Base-by-base conservation (phyloP, 495 filamentous ascomycete genomes). In the Podospora didyma region DNA sequence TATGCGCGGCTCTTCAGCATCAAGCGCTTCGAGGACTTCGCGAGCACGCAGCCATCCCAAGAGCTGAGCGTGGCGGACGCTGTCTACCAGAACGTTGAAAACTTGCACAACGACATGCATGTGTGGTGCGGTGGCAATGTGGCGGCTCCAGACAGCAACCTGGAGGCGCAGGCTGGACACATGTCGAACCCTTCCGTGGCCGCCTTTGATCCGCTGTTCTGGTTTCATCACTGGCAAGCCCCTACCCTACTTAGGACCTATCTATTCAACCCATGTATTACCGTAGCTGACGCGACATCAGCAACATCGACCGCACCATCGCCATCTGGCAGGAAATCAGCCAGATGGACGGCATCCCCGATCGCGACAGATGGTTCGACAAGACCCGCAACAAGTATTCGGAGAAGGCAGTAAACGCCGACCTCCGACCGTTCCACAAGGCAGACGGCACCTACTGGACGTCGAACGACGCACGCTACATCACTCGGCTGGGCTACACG, bases 291-390 rank as follows among this genome's bases (percentile, higher is more conserved):
- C 34, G 34, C 7, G 14, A 10, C n/a, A n/a, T n/a, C n/a, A 50
- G 47, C 47, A 50, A 50, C 26, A 34, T 50, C 11, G 47, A 50
- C 26, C 47, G 47, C 24, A 50, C 26, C 23, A 34, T 50, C 24
- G 47, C 47, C 47, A 50, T 50, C 47, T 50, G 47, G 47, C 23
- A 50, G 24, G 47, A 14, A 10, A 10, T 50, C 1, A 22, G 34
- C 47, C 11, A 28, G 47, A n/a, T 9, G 10, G 5, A 50, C 21
- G 20, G n/a, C n/a, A n/a, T n/a, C n/a, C n/a, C n/a, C n/a, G n/a
- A n/a, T n/a, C n/a, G n/a, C n/a, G n/a, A 24, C 47, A n/a, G 14
- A 14, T n/a, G n/a, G 47, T n/a, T 17, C 21, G 11, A 20, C 22
- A 24, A 50, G 23, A 16, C 47, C 7, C 9, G 34, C 34, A 16